Evolutionary conservation across 805 yeast species (phyloP).

Genomic region (Maudiozyma bulderi): DNA sequence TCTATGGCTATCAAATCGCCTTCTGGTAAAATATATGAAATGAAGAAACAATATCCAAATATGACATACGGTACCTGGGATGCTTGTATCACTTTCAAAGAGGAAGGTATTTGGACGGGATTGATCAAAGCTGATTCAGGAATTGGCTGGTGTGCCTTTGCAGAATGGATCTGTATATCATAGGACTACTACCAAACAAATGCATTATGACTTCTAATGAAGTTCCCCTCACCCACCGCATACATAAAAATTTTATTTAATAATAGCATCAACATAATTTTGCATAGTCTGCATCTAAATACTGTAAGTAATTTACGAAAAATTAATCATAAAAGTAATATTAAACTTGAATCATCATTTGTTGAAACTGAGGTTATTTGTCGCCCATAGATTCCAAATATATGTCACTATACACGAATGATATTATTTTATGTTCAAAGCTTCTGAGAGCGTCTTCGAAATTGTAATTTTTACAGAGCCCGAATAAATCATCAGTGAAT

Average conservation of each 20-base stretch:
- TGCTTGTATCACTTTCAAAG: conserved; percentile 50
- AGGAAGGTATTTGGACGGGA: conserved; percentile 76
- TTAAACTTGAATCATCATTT: background rate
- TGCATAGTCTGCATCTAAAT: background rate
- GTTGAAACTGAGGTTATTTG: background rate
- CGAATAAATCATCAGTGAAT: no score
- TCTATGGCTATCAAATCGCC: conserved; percentile 75
- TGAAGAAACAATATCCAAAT: conserved; percentile 41
- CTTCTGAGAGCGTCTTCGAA: background rate
- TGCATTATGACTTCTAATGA: background rate
- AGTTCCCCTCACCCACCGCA: background rate
- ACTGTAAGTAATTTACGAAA: background rate
- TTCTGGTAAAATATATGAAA: conserved; percentile 61
- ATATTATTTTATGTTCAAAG: background rate
- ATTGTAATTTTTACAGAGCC: no score
- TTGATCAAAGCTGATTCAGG: conserved; percentile 71
- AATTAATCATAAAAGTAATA: no score
- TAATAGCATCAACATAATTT: background rate
- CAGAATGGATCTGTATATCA: conserved; percentile 70
- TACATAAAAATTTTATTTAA: background rate
- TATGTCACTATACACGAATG: background rate
- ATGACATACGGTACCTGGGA: conserved; percentile 50
- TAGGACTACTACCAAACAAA: background rate
- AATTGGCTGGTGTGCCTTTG: conserved; percentile 76
- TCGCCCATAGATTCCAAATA: background rate